A percentile compares a stretch with the other conserved stretches of the same genome.
Evolutionary conservation across 495 filamentous ascomycete genomes (phyloP).

Genomic region (Aspergillus affinis): DNA sequence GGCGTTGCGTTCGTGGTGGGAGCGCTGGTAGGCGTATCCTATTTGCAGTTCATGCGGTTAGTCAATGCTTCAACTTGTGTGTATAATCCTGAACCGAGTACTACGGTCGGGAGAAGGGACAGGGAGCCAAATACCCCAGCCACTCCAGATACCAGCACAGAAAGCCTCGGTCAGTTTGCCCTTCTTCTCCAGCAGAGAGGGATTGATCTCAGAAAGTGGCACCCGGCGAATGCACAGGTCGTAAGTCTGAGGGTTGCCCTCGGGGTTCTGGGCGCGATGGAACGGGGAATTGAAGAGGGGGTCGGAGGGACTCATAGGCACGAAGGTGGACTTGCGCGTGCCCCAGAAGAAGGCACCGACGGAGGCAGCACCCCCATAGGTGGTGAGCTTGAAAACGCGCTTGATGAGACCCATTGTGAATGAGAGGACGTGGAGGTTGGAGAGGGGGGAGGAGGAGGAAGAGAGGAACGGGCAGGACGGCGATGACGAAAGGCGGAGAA

Average conservation of each 20-base stretch:
- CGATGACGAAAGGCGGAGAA: neutral
- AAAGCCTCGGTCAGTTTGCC: constrained; percentile 61
- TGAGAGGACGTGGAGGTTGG: neutral
- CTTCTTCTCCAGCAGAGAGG: constrained; percentile 61
- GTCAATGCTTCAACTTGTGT: neutral
- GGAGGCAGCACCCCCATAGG: constrained; percentile 41
- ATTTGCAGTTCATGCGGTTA: neutral
- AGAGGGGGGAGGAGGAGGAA: neutral
- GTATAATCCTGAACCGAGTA: too few species aligned
- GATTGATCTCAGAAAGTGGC: constrained; percentile 60
- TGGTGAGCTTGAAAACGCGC: constrained; percentile 40
- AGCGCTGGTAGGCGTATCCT: constrained; percentile 66
- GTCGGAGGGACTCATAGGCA: constrained; percentile 55
- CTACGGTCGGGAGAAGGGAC: neutral
- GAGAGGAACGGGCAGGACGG: neutral
- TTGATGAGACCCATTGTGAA: constrained; percentile 50
- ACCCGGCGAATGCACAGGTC: constrained; percentile 64
- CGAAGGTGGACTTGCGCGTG: constrained; percentile 46
- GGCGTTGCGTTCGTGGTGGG: constrained; percentile 62
- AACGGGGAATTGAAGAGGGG: constrained; percentile 58
- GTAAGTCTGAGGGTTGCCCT: constrained; percentile 57
- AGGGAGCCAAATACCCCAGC: constrained; percentile 51
- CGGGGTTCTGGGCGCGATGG: constrained; percentile 60
- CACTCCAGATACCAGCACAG: constrained; percentile 65
- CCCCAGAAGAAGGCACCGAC: constrained; percentile 42